These are phyloP conservation scores for Allium sativum DNA, from an alignment of 106 monocot genomes.

Conservation along the genomic window DNA sequence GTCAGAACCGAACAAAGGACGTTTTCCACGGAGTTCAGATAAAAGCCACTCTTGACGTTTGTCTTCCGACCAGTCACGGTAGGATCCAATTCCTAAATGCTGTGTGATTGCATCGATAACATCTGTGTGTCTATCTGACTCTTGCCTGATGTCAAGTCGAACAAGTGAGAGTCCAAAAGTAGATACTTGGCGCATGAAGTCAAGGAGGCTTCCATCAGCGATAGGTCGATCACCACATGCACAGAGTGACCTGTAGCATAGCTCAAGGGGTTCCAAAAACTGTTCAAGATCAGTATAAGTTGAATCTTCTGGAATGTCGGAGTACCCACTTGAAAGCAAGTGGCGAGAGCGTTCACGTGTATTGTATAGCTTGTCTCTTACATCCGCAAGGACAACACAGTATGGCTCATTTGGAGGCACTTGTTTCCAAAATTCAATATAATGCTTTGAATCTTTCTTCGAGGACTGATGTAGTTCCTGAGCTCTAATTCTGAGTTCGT, in stretches of 20 bases:
- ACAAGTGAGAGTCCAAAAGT: conserved; percentile 86
- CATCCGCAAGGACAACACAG: conserved; percentile 64
- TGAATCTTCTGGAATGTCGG: conserved; percentile 45
- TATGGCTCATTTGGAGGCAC: conserved; percentile 68
- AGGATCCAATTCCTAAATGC: conserved; percentile 79
- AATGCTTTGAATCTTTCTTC: conserved; percentile 27
- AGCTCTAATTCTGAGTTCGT: conserved; percentile 16
- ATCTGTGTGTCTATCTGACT: conserved; percentile 90
- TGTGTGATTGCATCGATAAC: conserved; percentile 80
- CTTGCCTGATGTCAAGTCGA: conserved; percentile 90
- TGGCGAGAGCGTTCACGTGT: conserved; percentile 55
- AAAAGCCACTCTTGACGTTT: conserved; percentile 83
- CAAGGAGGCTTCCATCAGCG: conserved; percentile 90
- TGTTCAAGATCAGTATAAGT: conserved; percentile 30
- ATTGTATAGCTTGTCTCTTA: conserved; percentile 59
- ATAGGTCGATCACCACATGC: conserved; percentile 37
- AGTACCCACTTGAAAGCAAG: conserved; percentile 32
- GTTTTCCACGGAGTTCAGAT: conserved; percentile 73
- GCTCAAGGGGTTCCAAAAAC: too few relatives aligned
- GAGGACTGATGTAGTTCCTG: conserved; percentile 16
- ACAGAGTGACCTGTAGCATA: conserved; percentile 58
- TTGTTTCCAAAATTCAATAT: conserved; percentile 59
- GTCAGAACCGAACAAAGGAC: conserved; percentile 82
- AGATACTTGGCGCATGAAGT: conserved; percentile 88
- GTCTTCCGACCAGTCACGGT: conserved; percentile 87